Base-by-base conservation (phyloP, 495 filamentous ascomycete species). In the Aspergillus incahuasiensis region DNA sequence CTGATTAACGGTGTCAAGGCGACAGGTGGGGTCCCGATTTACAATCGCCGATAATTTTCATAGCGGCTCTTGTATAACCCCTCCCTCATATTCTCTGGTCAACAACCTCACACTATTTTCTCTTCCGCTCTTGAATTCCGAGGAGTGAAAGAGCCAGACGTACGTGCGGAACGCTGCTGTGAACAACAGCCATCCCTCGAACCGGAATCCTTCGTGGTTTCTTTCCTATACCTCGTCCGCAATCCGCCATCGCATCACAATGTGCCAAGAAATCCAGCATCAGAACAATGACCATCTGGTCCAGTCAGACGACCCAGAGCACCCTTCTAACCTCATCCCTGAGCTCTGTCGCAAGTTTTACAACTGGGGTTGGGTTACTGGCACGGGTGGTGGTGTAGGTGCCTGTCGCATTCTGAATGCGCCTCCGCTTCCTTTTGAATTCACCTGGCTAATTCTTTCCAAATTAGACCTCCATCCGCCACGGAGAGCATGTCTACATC, bases 291-390 rank as follows among this genome's bases (percentile, higher is more conserved):
- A 96, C 74, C 81, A 91, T 60, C 81, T 97, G 57, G 79, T 98
- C 63, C 68, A 69, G 50, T 81, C 79, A 5, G 42, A 64, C 6
- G 76, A 81, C 48, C 85, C 87, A 7, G 71, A 91, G 54, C 95
- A 97, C 70, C 94, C 94, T 16, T 91, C 92, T 51, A 97, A 98
- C 73, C 77, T 92, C 52, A 97, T 98, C 58, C 92, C 90, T 49
- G 83, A 85, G 38, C 80, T 98, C 44, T 98, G 94, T 76, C 86
- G 86, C 60, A 90, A 88, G 63, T 98, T 98, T 74, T 97, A 96
- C 79, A 89, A 80, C 21, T 79, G 91, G 63, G 95, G 94, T 39
- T 98, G 94, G 94, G 94, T 97, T 16, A 96, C 94, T 35, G 94
- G 94, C 40, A 98, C 94, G 13, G 94, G 94, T 54, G 94, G 94